Percentiles rank a stretch among this genome's conserved stretches.
phyloP scores from a whole-genome alignment of 2,329 filamentous ascomycete species.

The Westerdykella sp. region DNA sequence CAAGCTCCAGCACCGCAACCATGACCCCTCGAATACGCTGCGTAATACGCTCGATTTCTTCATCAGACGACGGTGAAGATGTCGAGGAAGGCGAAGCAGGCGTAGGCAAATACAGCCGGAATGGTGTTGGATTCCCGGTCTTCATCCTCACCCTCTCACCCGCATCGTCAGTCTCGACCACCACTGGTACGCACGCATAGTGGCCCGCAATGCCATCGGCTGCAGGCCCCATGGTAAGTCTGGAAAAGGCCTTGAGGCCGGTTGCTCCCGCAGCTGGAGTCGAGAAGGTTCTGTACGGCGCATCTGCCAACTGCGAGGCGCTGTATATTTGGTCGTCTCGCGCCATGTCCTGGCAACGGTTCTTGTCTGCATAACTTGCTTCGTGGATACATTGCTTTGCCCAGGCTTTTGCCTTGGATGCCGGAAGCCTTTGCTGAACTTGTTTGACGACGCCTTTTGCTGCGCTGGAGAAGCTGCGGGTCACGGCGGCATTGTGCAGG shows the following conservation, averaged over 20 bases:
- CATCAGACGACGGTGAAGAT: background rate
- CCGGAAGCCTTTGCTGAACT: conserved; percentile 23
- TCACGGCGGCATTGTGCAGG: conserved; percentile 16
- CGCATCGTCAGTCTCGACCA: background rate
- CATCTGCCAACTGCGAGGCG: conserved; percentile 22
- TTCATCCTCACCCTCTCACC: conserved; percentile 8
- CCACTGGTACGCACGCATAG: background rate
- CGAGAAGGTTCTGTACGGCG: conserved; percentile 16
- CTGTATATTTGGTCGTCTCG: conserved; percentile 18
- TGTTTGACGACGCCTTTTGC: conserved; percentile 10
- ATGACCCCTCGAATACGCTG: conserved; percentile 24
- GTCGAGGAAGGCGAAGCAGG: background rate
- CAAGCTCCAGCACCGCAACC: conserved; percentile 26
- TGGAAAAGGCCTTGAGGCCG: conserved; percentile 18
- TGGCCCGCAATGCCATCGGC: background rate
- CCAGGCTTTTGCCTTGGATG: conserved; percentile 15
- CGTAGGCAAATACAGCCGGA: conserved; percentile 19
- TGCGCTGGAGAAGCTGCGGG: conserved; percentile 7
- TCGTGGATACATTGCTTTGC: conserved; percentile 18
- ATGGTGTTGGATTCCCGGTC: conserved; percentile 9
- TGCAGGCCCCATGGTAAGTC: conserved; percentile 23
- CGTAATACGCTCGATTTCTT: conserved; percentile 16
- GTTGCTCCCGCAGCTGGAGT: background rate
- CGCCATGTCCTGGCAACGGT: conserved; percentile 14
- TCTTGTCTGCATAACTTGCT: conserved; percentile 14